Evolutionary conservation across 176 grass and related monocot genomes (phyloP).

Genomic region (Secale cereale): DNA sequence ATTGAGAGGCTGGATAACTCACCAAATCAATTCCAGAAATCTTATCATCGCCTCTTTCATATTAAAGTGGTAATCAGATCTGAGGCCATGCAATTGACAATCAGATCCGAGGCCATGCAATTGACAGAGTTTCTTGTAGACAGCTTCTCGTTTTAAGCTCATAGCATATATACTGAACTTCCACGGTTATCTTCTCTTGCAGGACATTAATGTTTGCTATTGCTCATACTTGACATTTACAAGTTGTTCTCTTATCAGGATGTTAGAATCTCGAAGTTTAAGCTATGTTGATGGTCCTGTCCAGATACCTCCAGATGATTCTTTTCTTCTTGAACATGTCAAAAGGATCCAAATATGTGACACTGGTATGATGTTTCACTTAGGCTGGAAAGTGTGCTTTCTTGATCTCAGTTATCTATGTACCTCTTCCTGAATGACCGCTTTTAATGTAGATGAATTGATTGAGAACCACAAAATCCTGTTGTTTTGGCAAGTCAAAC

Average conservation of each 20-base stretch:
- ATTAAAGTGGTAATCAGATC: not conserved
- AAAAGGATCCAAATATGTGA: slow-evolving; percentile 90
- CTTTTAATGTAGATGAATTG: slow-evolving; percentile 61
- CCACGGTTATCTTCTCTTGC: not conserved
- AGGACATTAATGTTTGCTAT: not conserved
- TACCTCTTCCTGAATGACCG: slow-evolving; percentile 21
- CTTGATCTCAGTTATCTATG: not conserved
- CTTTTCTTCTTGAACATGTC: slow-evolving; percentile 76
- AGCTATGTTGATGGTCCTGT: slow-evolving; percentile 94
- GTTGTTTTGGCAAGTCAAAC: slow-evolving; percentile 98
- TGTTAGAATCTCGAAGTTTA: slow-evolving; percentile 91
- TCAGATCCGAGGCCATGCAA: not conserved
- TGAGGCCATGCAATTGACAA: not conserved
- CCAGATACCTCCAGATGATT: slow-evolving; percentile 67
- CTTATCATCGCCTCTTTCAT: not conserved
- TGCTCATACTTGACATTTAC: slow-evolving; percentile 1
- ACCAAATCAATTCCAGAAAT: not conserved
- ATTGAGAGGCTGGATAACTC: not conserved
- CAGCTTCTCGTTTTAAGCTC: not conserved
- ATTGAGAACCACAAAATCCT: slow-evolving; percentile 72
- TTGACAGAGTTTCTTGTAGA: slow-evolving; percentile 18
- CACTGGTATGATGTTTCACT: slow-evolving; percentile 57
- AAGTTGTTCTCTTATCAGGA: slow-evolving; percentile 43
- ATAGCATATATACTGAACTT: not conserved
- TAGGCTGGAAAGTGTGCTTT: slow-evolving; percentile 3